Percentiles rank a stretch among this genome's conserved stretches.
These are phyloP conservation scores for Cladobotryum mycophilum DNA, from an alignment of 2,329 filamentous ascomycete genomes.

Conservation along the genomic window DNA sequence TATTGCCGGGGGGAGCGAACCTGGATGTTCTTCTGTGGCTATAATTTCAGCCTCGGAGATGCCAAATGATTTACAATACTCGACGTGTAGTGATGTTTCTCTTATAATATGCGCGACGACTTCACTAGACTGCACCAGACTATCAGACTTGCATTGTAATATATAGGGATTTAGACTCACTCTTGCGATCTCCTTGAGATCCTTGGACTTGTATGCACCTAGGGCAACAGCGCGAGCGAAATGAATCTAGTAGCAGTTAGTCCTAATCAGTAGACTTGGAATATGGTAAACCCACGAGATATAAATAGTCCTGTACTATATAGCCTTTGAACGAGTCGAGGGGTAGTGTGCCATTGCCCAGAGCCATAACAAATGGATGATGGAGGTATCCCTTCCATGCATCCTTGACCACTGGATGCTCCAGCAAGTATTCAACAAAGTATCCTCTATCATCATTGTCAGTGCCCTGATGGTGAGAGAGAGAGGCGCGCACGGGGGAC, in stretches of 20 bases:
- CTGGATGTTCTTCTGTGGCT: conserved; percentile 65
- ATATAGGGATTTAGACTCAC: conserved; percentile 38
- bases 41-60: conserved; percentile 69
- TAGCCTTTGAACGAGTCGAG: conserved; percentile 79
- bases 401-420: conserved; percentile 63
- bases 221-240: conserved; percentile 84
- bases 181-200: conserved; percentile 63
- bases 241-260: conserved; percentile 52
- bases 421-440: conserved; percentile 78
- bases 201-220: conserved; percentile 76
- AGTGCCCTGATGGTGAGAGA: neutral
- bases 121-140: conserved; percentile 28
- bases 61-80: conserved; percentile 77
- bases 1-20: conserved; percentile 31
- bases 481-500: too few species aligned
- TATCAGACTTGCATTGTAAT: neutral
- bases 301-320: conserved; percentile 87
- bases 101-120: conserved; percentile 71
- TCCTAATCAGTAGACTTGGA: too few species aligned
- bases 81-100: conserved; percentile 75
- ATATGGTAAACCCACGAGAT: conserved; percentile 51
- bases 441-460: conserved; percentile 46
- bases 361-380: conserved; percentile 72
- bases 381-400: conserved; percentile 72
- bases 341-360: conserved; percentile 71